These are phyloP conservation scores for Podospora appendiculata DNA, from an alignment of 495 filamentous ascomycete species.

Conservation along the genomic window DNA sequence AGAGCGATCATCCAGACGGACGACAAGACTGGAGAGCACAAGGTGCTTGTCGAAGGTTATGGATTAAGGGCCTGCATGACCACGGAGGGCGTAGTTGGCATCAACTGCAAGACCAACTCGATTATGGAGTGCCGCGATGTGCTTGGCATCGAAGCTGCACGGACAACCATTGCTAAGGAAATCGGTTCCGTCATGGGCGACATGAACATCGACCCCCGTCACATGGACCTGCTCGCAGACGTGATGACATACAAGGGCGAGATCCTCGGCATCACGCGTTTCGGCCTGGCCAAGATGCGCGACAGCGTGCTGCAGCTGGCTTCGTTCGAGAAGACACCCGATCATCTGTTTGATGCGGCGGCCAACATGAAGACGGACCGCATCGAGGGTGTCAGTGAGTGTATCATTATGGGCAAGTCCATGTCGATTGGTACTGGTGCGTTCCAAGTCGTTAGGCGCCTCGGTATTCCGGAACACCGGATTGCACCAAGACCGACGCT, in stretches of 20 bases:
- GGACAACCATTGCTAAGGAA: conserved; percentile 72
- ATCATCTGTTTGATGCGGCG: conserved; percentile 94
- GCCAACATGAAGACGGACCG: conserved; percentile 79
- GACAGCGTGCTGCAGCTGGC: conserved; percentile 91
- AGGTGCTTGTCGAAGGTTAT: conserved; percentile 89
- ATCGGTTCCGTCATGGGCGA: conserved; percentile 75
- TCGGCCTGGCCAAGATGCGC: conserved; percentile 94
- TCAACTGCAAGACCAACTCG: conserved; percentile 66
- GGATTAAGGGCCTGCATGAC: conserved; percentile 84
- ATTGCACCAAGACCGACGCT: conserved; percentile 55
- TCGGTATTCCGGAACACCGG: conserved; percentile 60
- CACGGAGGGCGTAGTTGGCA: conserved; percentile 77
- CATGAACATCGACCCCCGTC: conserved; percentile 95
- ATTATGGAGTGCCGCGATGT: conserved; percentile 88
- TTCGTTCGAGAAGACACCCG: conserved; percentile 96
- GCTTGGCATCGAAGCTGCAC: conserved; percentile 94
- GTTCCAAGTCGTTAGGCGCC: conserved; percentile 72
- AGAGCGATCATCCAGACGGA: conserved; percentile 79
- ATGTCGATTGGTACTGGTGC: conserved; percentile 87
- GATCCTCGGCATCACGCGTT: conserved; percentile 93
- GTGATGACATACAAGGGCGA: conserved; percentile 99
- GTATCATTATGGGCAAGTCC: conserved; percentile 96
- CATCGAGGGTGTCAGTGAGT: conserved; percentile 90
- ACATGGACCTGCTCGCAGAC: conserved; percentile 98
- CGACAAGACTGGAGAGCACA: conserved; percentile 47